phyloP scores from a whole-genome alignment of 1,139 yeast genomes.

The Ogataea hybrid region DNA sequence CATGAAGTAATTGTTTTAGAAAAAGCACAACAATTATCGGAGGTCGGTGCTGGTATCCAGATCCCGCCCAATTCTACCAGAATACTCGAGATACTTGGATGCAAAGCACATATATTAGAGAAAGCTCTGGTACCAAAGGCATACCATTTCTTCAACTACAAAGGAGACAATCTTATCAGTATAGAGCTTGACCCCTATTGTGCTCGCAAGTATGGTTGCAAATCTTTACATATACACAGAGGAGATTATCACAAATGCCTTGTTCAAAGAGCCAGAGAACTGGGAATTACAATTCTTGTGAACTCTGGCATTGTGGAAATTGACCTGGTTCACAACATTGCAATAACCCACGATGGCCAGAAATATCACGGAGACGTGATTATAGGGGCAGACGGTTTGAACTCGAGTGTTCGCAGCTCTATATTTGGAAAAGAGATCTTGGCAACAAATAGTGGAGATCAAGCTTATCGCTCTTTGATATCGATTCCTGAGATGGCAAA shows the following conservation, averaged over 20 bases:
- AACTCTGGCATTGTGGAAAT: conserved; percentile 29
- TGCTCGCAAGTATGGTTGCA: conserved; percentile 26
- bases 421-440: conserved; percentile 26
- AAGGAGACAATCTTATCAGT: conserved; percentile 24
- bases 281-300: conserved; percentile 29
- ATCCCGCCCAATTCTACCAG: conserved; percentile 36
- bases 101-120: conserved; percentile 27
- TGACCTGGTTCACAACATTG: conserved; percentile 28
- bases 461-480: conserved; percentile 33
- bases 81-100: conserved; percentile 32
- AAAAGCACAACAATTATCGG: conserved; percentile 35
- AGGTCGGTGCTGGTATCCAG: conserved; percentile 44
- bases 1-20: conserved; percentile 38
- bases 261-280: conserved; percentile 29
- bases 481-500: conserved; percentile 25
- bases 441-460: conserved; percentile 32
- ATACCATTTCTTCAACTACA: conserved; percentile 30
- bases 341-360: conserved; percentile 29
- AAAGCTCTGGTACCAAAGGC: conserved; percentile 32
- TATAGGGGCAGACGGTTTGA: conserved; percentile 41
- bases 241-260: conserved; percentile 33
- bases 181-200: conserved; percentile 18
- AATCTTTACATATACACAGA: conserved; percentile 33
- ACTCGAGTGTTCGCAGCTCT: conserved; percentile 27
- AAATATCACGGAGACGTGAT: conserved; percentile 34